Base-by-base conservation (phyloP, 2,329 filamentous ascomycete species). In the Fusarium sp. region DNA sequence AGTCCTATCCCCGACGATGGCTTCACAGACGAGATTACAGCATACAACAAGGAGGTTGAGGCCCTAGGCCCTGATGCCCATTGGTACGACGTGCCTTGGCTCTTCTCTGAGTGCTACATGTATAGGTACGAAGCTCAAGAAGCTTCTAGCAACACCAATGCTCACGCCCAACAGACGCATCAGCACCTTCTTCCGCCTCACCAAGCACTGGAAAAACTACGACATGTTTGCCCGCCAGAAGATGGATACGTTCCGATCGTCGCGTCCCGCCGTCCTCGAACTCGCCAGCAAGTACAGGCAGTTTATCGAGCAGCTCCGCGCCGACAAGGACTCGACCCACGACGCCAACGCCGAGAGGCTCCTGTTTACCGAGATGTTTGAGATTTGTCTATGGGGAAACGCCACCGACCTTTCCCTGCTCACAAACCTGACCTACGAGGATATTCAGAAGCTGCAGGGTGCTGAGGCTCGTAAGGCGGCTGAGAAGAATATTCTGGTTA, bases 361-460 rank as follows among this genome's bases (percentile, higher is more conserved):
- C 0, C 86, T 98, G 30, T 98, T 98, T 84, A 88, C 88, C 27
- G 96, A 98, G 81, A 97, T 98, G 93, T 95, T 93, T 83, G 95
- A 98, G 86, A 97, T 98, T 77, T 98, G 95, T 81, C 89, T 98
- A 2, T 98, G 96, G 96, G 96, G 96, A 12, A 98, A 98, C 82
- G 97, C 96, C 2, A 98, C 96, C 0, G 97, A 98, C 82, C 87
- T 98, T 15, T 97, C 95, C 0, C 92, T 98, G 22, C 87, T 98
- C 65, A 98, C 95, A 0, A 95, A 93, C 77, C 88, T 98, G 65
- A 94, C 93, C 2, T 98, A 98, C 82, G 95, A 98, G 78, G 97
- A 98, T 80, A 97, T 99, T 74, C 96, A 98, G 85, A 97, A 97
- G 83, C 88, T 98, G 11, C 97, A 99, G 85, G 96, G 96, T 17